Evolutionary conservation across 768 basidiomycete genomes (phyloP).

Genomic region (Boletus patriciae): DNA sequence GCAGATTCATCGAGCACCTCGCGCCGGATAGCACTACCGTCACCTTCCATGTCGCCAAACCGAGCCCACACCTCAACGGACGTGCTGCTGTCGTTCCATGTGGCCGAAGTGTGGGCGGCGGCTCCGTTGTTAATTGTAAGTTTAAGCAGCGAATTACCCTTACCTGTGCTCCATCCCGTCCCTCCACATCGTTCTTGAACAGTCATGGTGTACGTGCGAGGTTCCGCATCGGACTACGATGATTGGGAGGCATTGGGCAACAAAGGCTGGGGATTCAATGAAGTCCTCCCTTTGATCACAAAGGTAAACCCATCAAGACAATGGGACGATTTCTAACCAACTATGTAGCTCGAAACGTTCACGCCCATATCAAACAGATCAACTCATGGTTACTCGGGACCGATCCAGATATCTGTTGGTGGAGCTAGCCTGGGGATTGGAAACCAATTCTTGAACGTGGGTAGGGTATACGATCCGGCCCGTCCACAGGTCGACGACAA

Average conservation of each 20-base stretch:
- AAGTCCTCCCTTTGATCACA: slow-evolving; percentile 56
- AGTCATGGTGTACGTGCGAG: slow-evolving; percentile 56
- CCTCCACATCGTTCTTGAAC: neutral
- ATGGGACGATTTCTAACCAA: slow-evolving; percentile 39
- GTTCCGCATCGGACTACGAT: slow-evolving; percentile 63
- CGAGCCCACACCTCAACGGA: slow-evolving; percentile 44
- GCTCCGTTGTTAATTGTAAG: slow-evolving; percentile 61
- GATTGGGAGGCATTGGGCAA: slow-evolving; percentile 55
- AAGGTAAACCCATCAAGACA: slow-evolving; percentile 40
- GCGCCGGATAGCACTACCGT: slow-evolving; percentile 42
- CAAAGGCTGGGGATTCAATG: slow-evolving; percentile 58
- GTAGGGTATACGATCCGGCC: slow-evolving; percentile 44
- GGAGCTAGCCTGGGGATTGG: slow-evolving; percentile 16
- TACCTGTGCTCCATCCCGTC: neutral
- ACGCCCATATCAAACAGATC: slow-evolving; percentile 30
- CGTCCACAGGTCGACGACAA: slow-evolving; percentile 46
- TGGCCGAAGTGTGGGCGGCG: slow-evolving; percentile 60
- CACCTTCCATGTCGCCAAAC: slow-evolving; percentile 39
- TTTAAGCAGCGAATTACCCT: neutral
- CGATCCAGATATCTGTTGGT: slow-evolving; percentile 25
- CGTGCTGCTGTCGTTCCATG: slow-evolving; percentile 46
- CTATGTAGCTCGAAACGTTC: slow-evolving; percentile 47
- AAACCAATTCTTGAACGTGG: slow-evolving; percentile 49
- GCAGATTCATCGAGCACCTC: slow-evolving; percentile 46
- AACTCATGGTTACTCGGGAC: slow-evolving; percentile 39